Evolutionary conservation across 1,284 basidiomycete genomes (phyloP).

Genomic region (Cutaneotrichosporon cyanovorans): DNA sequence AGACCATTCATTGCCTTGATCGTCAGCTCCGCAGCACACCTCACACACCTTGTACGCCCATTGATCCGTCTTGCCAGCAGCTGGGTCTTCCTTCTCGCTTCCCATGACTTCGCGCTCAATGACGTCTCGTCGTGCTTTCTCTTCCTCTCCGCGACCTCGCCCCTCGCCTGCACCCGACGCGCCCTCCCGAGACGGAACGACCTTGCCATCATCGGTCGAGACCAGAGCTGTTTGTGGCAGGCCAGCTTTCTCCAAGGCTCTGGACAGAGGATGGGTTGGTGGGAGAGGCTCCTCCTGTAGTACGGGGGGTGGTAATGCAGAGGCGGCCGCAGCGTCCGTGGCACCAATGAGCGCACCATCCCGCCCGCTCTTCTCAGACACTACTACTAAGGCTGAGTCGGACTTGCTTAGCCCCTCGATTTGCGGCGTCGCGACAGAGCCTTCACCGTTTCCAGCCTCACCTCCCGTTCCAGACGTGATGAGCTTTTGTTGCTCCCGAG

Average conservation of each 20-base stretch:
- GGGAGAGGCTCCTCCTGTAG: slow-evolving; percentile 30
- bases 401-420: background rate
- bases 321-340: slow-evolving; percentile 2
- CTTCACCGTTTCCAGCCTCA: background rate
- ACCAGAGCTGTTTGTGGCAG: slow-evolving; percentile 42
- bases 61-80: slow-evolving; percentile 51
- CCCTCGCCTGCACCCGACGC: slow-evolving; percentile 29
- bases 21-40: background rate
- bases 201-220: slow-evolving; percentile 31
- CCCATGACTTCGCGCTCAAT: slow-evolving; percentile 52
- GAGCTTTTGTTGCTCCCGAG: slow-evolving; percentile 27
- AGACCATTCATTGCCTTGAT: slow-evolving; percentile 57
- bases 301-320: slow-evolving; percentile 5
- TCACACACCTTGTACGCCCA: slow-evolving; percentile 76
- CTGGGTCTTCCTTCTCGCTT: slow-evolving; percentile 54
- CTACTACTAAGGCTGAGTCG: slow-evolving; percentile 1
- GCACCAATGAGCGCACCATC: slow-evolving; percentile 17
- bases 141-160: slow-evolving; percentile 30
- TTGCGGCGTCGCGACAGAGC: background rate
- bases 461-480: background rate
- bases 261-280: slow-evolving; percentile 34
- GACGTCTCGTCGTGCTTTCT: slow-evolving; percentile 20
- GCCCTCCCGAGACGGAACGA: slow-evolving; percentile 38
- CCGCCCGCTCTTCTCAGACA: slow-evolving; percentile 1
- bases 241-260: slow-evolving; percentile 39